Conservation (phyloP, 768 basidiomycete genomes). For the Auricularia sp. region DNA sequence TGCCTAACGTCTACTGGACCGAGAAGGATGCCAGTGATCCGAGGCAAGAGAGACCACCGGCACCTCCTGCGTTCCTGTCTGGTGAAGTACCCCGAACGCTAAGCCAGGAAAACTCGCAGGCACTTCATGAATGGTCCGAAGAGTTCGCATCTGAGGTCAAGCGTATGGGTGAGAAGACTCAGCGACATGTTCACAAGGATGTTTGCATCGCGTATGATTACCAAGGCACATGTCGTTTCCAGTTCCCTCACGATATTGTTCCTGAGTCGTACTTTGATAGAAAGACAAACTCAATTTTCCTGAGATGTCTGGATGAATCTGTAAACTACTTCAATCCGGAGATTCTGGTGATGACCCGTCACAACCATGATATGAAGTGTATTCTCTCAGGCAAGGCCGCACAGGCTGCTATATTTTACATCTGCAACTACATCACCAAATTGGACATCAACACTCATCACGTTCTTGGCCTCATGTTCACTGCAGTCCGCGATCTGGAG, state of each 20-base stretch:
- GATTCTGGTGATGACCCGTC: constrained; percentile 23
- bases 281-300: constrained; percentile 21
- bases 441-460: constrained; percentile 19
- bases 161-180: constrained; percentile 14
- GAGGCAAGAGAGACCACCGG: constrained; percentile 14
- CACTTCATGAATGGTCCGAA: constrained; percentile 8
- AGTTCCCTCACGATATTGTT: constrained; percentile 24
- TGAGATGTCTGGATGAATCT: constrained; percentile 18
- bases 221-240: constrained; percentile 19
- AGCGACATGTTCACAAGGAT: constrained; percentile 11
- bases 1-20: constrained; percentile 17
- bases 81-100: too few relatives aligned
- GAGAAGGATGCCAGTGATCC: constrained; percentile 14
- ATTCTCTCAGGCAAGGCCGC: constrained; percentile 24
- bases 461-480: constrained; percentile 16
- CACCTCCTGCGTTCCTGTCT: constrained; percentile 3
- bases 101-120: too few relatives aligned
- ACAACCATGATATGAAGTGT: constrained; percentile 27
- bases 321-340: constrained; percentile 25
- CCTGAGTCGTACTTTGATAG: constrained; percentile 19
- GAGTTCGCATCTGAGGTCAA: constrained; percentile 13
- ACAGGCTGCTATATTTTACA: constrained; percentile 28
- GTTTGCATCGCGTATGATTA: constrained; percentile 25
- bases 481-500: constrained; percentile 11
- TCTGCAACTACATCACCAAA: constrained; percentile 28